Evolutionary conservation across 2,329 filamentous ascomycete species (phyloP), one percentile per base, ranked within the genome.

Genomic region (Rasamsonia emersonii): DNA sequence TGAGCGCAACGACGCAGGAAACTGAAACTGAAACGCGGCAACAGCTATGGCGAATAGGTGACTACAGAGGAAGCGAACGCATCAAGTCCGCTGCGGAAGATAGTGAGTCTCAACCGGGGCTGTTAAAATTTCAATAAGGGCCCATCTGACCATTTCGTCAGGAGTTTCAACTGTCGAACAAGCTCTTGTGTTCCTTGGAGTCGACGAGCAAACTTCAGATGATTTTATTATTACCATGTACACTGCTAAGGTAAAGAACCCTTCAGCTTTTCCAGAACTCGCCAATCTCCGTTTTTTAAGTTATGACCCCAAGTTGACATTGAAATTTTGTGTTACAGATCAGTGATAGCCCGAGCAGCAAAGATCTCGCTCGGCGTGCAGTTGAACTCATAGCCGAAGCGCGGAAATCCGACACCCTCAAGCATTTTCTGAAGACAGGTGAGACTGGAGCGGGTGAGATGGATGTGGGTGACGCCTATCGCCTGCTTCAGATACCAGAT

Each of bases 121-220:
- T 18, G 30, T 32, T 13, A n/a, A n/a, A n/a, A n/a, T 23, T 30
- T n/a, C 9, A 18, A 8, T 10, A 18, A 9, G 27, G 7, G 25
- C 11, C 7, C 33, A 13, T 24, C 20, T 37, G 18, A 38, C 30
- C 32, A n/a, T 26, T 24, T 28, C 24, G n/a, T 30, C 38, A 67
- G 64, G 64, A 9, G 64, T 79, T 17, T 68, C 77, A 39, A 76
- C 69, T n/a, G 70, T 73, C 34, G 68, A 75, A 27, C 74, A 82
- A 48, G 79, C 79, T 2, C 61, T 80, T 18, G 59, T 69, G 9
- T 82, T 71, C 58, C 62, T 83, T 9, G 72, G 68, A 5, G 68
- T 74, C 8, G 58, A 64, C 31, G 51, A 56, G 17, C 54, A 56
- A 8, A 69, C 64, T 7, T 45, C 64, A 2, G 75, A 79, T 45